Base-by-base conservation (phyloP, 2,329 filamentous ascomycete species). In the Microcyclospora tardicrescens region DNA sequence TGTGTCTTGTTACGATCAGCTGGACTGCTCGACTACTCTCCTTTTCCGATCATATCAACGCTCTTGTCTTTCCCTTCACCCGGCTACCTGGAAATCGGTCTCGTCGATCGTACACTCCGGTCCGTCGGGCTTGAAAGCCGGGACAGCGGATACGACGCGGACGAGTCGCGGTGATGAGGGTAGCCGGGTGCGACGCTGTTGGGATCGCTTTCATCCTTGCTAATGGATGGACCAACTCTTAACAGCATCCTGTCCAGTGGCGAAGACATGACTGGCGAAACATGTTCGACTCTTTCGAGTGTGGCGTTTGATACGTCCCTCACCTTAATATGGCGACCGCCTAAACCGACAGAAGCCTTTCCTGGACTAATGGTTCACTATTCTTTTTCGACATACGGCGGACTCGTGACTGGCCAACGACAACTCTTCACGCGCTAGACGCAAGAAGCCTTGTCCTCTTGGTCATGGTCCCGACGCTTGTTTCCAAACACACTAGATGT, bases 401-500 rank as follows among this genome's bases (percentile, higher is more conserved):
- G 34, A 42, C 19, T 35, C 35, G 43, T 37, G 47, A 42, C 36
- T 37, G 27, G 37, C 33, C 33, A 34, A 36, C 28, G 36, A 35
- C 37, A 29, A 31, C 31, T 24, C 19, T 24, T 8, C 19, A 24
- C 8, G 19, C 19, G 19, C 19, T 24, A 24, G 19, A 24, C 19
- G 19, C 19, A 24, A 4, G 19, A 8, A 24, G 19, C 19, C 8
- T 8, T 24, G 19, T 24, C 19, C n/a, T n/a, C n/a, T n/a, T n/a
- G 19, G 19, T 24, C 19, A 24, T 24, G 19, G 39, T 44, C 43
- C 43, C 45, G 44, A 48, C 42, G 48, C 47, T 48, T 47, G 52
- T 54, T 56, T 56, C 54, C 51, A 36, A 52, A 43, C 51, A 52
- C 54, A 39, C 19, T 8, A 24, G 19, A 53, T 52, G 43, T 52